A percentile compares a stretch with the other conserved stretches of the same genome.
Conservation (phyloP, 371 early-diverging fungal genomes). For the Mortierella sp. region DNA sequence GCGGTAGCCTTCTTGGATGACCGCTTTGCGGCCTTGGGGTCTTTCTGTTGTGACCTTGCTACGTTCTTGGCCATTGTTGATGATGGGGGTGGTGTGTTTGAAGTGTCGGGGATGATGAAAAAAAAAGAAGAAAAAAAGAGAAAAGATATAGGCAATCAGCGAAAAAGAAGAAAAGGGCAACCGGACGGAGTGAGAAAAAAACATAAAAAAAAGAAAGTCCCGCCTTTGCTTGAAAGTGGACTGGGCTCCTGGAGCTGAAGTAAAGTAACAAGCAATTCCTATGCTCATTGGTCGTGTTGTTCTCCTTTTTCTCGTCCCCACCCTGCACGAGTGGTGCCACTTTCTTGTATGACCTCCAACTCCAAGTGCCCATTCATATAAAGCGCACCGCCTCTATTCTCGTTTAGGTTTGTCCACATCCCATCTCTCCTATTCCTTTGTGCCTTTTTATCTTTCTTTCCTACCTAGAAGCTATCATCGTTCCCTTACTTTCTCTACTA, state of each 20-base stretch:
- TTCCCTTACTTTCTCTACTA: too few relatives aligned
- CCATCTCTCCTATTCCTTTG: neutral
- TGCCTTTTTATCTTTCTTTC: neutral
- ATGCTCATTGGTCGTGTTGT: neutral
- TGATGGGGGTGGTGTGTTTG: neutral
- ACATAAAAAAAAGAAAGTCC: neutral
- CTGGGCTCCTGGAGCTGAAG: neutral
- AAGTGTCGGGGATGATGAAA: conserved; percentile 2
- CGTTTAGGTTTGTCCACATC: neutral
- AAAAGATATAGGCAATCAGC: neutral
- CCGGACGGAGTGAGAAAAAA: neutral
- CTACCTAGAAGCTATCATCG: neutral
- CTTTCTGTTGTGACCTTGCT: conserved; percentile 26
- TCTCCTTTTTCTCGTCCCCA: neutral
- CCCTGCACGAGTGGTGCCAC: neutral
- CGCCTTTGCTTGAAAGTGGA: neutral
- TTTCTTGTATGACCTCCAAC: neutral
- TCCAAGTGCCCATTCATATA: neutral
- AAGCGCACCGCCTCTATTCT: conserved; percentile 7
- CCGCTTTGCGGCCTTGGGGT: conserved; percentile 28
- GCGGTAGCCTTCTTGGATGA: conserved; percentile 41
- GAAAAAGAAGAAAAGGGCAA: neutral
- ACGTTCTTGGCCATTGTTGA: conserved; percentile 33
- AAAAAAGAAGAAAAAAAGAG: conserved; percentile 10
- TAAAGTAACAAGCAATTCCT: neutral